Percentiles rank a stretch among this genome's conserved stretches.
Evolutionary conservation across 2,329 filamentous ascomycete species (phyloP).

Genomic region (Trichoderma oligosporum): DNA sequence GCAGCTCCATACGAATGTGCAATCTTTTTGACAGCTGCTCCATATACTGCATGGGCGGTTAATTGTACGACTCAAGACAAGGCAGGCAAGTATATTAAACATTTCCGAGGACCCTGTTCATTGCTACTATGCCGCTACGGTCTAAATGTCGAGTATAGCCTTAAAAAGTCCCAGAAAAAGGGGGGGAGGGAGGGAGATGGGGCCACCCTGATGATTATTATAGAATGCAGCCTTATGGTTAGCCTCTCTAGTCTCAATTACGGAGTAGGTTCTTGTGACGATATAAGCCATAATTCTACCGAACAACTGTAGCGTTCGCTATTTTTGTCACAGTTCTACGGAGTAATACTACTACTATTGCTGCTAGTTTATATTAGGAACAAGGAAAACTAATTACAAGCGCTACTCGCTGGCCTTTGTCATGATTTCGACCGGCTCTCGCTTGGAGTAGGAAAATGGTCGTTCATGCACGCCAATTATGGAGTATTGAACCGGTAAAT

Average conservation of each 20-base stretch:
- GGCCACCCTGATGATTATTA: background rate
- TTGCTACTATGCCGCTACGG: too few relatives aligned
- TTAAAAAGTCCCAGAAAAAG: conserved; percentile 8
- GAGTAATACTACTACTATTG: background rate
- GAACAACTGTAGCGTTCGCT: too few relatives aligned
- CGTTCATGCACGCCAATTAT: background rate
- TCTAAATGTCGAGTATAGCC: background rate
- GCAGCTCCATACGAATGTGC: background rate
- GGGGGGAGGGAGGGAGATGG: too few relatives aligned
- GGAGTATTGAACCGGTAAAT: background rate
- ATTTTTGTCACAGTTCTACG: too few relatives aligned
- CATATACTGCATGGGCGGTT: background rate
- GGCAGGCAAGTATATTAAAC: background rate
- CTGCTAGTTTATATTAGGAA: background rate
- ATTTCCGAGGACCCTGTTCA: conserved; percentile 6
- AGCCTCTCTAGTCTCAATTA: conserved; percentile 9
- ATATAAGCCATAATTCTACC: too few relatives aligned
- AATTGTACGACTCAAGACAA: background rate
- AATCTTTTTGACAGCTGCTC: background rate
- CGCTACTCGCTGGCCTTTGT: background rate
- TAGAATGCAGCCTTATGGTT: conserved; percentile 13
- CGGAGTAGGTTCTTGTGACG: too few relatives aligned
- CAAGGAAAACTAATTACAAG: background rate
- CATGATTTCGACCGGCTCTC: background rate
- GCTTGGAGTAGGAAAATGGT: background rate